Percentiles rank a stretch among this genome's conserved stretches.
Evolutionary conservation across 768 basidiomycete species (phyloP).

Genomic region (Tricholoma sp.): DNA sequence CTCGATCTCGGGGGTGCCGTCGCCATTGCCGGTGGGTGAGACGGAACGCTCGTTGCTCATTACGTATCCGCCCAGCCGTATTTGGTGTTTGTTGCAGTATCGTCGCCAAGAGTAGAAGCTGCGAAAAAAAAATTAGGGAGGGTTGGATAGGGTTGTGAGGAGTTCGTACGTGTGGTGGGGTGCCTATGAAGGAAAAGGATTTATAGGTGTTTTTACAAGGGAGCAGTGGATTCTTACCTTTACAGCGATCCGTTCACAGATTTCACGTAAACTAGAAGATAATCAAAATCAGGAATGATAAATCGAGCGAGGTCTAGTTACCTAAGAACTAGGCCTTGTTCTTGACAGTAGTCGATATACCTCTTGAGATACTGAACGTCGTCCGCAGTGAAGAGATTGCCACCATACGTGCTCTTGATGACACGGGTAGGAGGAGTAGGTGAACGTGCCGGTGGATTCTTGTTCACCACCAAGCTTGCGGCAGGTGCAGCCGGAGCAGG

Average conservation of each 20-base stretch:
- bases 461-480: slow-evolving; percentile 60
- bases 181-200: slow-evolving; percentile 39
- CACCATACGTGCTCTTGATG: slow-evolving; percentile 86
- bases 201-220: slow-evolving; percentile 5
- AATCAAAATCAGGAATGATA: slow-evolving; percentile 1
- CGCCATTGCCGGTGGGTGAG: slow-evolving; percentile 39
- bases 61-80: slow-evolving; percentile 78
- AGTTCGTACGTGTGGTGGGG: slow-evolving; percentile 79
- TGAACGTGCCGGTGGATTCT: slow-evolving; percentile 68
- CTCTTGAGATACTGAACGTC: slow-evolving; percentile 80
- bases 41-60: slow-evolving; percentile 61
- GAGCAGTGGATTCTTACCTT: slow-evolving; percentile 42
- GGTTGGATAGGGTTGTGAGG: background rate
- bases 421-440: slow-evolving; percentile 81
- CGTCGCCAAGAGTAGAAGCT: slow-evolving; percentile 91
- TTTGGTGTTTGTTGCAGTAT: slow-evolving; percentile 91
- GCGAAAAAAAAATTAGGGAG: background rate
- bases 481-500: slow-evolving; percentile 62
- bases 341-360: slow-evolving; percentile 89
- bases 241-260: slow-evolving; percentile 82
- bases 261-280: slow-evolving; percentile 59
- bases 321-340: slow-evolving; percentile 81
- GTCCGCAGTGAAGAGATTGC: slow-evolving; percentile 81
- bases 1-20: slow-evolving; percentile 35
- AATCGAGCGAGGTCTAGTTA: slow-evolving; percentile 19